Evolutionary conservation across 371 early-diverging fungal species (phyloP).

Genomic region (Mortierella sp.): DNA sequence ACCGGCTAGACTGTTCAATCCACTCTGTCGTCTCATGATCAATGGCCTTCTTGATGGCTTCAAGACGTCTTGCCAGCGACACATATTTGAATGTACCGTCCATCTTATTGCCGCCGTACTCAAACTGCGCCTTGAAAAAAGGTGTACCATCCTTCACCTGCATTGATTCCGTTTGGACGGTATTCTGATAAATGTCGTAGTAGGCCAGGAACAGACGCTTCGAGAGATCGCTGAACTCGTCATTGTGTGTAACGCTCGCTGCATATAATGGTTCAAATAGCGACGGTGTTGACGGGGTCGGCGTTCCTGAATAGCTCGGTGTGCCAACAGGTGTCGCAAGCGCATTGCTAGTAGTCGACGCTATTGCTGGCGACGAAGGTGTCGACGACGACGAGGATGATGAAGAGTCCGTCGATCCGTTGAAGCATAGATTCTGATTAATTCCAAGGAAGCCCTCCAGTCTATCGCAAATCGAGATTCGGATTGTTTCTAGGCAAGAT

Average conservation of each 20-base stretch:
- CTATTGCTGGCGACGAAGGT: conserved; percentile 8
- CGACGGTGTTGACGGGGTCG: conserved; percentile 15
- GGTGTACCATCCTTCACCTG: conserved; percentile 52
- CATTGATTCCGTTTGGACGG: conserved; percentile 56
- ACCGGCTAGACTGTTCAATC: conserved; percentile 53
- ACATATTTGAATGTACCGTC: conserved; percentile 61
- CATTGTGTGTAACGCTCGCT: conserved; percentile 12
- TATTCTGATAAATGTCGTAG: conserved; percentile 60
- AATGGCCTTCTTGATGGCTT: conserved; percentile 52
- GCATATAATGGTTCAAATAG: conserved; percentile 49
- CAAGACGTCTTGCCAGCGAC: conserved; percentile 54
- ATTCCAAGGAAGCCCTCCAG: conserved; percentile 59
- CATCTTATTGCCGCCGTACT: conserved; percentile 62
- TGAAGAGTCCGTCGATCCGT: conserved; percentile 14
- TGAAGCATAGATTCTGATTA: conserved; percentile 25
- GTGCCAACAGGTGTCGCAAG: conserved; percentile 40
- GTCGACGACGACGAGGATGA: conserved; percentile 31
- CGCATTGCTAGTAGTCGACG: too few species aligned
- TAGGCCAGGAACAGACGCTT: conserved; percentile 64
- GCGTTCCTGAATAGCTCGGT: conserved; percentile 43
- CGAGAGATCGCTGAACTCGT: conserved; percentile 60
- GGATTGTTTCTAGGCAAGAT: conserved; percentile 61
- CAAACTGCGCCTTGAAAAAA: conserved; percentile 59
- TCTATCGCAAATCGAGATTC: conserved; percentile 65
- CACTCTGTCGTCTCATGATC: conserved; percentile 60